Percentiles rank a stretch among this genome's conserved stretches.
Evolutionary conservation across 169 alveolate species (phyloP).

Genomic region (Eimeria mitis): DNA sequence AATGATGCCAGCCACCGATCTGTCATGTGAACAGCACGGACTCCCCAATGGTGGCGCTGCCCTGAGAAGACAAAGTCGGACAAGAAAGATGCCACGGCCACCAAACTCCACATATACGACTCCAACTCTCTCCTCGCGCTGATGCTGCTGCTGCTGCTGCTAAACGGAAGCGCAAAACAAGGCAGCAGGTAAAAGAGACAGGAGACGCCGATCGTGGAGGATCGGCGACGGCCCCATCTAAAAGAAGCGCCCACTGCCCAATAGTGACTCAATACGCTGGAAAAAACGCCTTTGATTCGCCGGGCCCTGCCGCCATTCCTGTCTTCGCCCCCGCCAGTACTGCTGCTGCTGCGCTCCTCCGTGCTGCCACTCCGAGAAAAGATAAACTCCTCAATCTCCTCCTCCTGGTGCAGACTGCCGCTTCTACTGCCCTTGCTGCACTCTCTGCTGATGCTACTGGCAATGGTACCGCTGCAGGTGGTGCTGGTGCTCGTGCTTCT

Average conservation of each 20-base stretch:
- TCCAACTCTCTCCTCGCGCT: conserved; percentile 37
- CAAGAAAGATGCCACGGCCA: conserved; percentile 22
- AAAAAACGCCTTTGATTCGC: not conserved
- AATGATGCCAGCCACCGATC: conserved; percentile 61
- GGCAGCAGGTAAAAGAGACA: conserved; percentile 50
- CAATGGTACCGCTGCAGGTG: not conserved
- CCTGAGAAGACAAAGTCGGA: conserved; percentile 67
- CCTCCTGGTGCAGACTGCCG: not conserved
- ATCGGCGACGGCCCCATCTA: conserved; percentile 73
- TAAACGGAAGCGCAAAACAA: not conserved
- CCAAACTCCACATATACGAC: conserved; percentile 50
- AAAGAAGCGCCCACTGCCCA: conserved; percentile 20
- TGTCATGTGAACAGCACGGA: conserved; percentile 71
- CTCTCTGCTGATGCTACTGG: conserved; percentile 8
- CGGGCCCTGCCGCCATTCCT: not conserved
- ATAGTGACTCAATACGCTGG: not conserved
- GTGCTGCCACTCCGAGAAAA: not conserved
- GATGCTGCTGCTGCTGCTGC: conserved; percentile 25
- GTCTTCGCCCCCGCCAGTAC: conserved; percentile 5
- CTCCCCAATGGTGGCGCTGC: conserved; percentile 49
- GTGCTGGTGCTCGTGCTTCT: conserved; percentile 25
- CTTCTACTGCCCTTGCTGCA: not conserved
- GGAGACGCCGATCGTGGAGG: conserved; percentile 49
- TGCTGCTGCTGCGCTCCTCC: not conserved
- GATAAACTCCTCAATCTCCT: not conserved